phyloP scores from a whole-genome alignment of 2,329 filamentous ascomycete species.

The Aspergillus neotritici region DNA sequence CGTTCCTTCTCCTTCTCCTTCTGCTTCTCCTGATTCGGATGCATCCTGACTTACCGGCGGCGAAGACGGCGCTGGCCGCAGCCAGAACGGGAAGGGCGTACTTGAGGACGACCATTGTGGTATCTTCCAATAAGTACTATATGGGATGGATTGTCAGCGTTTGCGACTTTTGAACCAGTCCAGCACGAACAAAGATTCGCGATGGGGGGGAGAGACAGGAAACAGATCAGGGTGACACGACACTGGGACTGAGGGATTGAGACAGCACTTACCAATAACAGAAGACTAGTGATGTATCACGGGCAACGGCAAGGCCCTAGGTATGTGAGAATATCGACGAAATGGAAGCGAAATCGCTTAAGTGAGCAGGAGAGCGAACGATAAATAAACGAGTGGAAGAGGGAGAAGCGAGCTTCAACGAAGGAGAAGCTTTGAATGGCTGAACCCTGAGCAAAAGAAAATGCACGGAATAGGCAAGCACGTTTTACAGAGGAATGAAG shows the following conservation, averaged over 20 bases:
- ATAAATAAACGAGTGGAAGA: slow-evolving; percentile 32
- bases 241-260: background rate
- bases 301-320: slow-evolving; percentile 11
- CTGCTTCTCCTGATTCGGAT: background rate
- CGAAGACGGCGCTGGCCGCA: slow-evolving; percentile 47
- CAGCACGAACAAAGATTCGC: background rate
- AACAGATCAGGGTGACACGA: background rate
- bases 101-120: slow-evolving; percentile 49
- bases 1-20: background rate
- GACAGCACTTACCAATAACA: slow-evolving; percentile 15
- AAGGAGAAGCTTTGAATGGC: slow-evolving; percentile 27
- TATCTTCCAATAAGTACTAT: slow-evolving; percentile 2
- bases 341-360: slow-evolving; percentile 9
- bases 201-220: background rate
- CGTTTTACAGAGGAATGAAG: slow-evolving; percentile 20
- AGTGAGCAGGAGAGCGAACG: slow-evolving; percentile 9
- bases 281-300: slow-evolving; percentile 7
- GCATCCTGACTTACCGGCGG: slow-evolving; percentile 32
- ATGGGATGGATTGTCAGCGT: background rate
- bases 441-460: slow-evolving; percentile 12
- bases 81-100: slow-evolving; percentile 54
- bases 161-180: background rate
- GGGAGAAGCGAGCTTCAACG: slow-evolving; percentile 25
- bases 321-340: slow-evolving; percentile 3
- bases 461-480: slow-evolving; percentile 31